A percentile compares a stretch with the other conserved stretches of the same genome.
Evolutionary conservation across 768 basidiomycete genomes (phyloP).

Genomic region (Boletus rubroflammeus): DNA sequence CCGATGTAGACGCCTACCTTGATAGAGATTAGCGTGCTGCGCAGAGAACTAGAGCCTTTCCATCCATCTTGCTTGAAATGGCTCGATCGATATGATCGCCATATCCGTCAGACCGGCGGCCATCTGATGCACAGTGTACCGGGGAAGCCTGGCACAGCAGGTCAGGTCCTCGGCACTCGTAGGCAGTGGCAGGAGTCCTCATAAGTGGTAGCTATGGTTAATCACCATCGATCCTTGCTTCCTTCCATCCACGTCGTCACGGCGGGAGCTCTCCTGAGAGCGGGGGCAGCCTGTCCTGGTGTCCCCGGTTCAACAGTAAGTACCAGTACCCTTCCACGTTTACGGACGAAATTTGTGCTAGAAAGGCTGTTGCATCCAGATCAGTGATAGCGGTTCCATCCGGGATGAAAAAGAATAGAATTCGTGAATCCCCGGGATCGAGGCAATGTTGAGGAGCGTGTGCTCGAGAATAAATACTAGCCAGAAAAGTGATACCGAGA

Average conservation of each 20-base stretch:
- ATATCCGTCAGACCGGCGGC: conserved; percentile 33
- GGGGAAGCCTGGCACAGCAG: too few species aligned
- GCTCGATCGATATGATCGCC: conserved; percentile 34
- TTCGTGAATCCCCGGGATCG: conserved; percentile 21
- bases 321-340: too few species aligned
- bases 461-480: background rate
- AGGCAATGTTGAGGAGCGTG: conserved; percentile 16
- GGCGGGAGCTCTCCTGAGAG: too few species aligned
- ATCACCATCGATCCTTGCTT: too few species aligned
- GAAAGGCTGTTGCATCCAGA: conserved; percentile 32
- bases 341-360: conserved; percentile 21
- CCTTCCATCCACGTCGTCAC: too few species aligned
- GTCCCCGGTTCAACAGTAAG: too few species aligned
- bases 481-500: background rate
- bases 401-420: conserved; percentile 9
- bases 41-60: conserved; percentile 36
- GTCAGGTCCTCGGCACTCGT: too few species aligned
- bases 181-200: too few species aligned
- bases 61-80: conserved; percentile 29
- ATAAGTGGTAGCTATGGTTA: too few species aligned
- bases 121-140: conserved; percentile 44
- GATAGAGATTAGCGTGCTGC: conserved; percentile 33
- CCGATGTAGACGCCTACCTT: conserved; percentile 22
- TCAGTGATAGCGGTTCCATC: conserved; percentile 28
- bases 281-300: too few species aligned